A percentile compares a stretch with the other conserved stretches of the same genome.
These are phyloP conservation scores for Polysphondylium violaceum DNA, from an alignment of 78 protist species.

Conservation along the genomic window DNA sequence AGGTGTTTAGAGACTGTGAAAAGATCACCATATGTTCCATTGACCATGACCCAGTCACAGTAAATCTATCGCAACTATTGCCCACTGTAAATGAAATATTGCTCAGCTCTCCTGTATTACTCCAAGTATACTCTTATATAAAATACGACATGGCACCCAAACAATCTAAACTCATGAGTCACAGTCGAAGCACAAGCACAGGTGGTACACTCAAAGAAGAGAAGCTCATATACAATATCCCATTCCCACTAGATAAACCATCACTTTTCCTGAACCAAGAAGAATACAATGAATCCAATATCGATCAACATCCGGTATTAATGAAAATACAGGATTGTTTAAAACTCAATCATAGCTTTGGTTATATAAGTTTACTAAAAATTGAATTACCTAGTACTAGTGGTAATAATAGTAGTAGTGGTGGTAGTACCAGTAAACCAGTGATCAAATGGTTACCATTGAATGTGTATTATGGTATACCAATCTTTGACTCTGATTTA, in stretches of 20 bases:
- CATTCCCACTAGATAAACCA: constrained; percentile 60
- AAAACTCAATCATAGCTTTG: constrained; percentile 46
- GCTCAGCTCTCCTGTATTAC: constrained; percentile 59
- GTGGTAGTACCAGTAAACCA: background rate
- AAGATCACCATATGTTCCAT: constrained; percentile 27
- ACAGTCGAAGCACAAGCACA: background rate
- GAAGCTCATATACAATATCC: background rate
- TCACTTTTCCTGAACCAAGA: background rate
- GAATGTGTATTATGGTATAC: constrained; percentile 80
- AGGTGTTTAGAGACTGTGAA: constrained; percentile 50
- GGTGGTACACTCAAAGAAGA: background rate
- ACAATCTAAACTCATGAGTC: constrained; percentile 11
- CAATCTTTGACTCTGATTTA: constrained; percentile 63
- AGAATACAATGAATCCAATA: constrained; percentile 47
- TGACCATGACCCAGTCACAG: constrained; percentile 75
- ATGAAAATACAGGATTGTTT: constrained; percentile 11
- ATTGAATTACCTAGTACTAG: constrained; percentile 9
- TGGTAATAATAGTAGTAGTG: background rate
- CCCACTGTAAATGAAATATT: constrained; percentile 64
- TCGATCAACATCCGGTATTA: constrained; percentile 69
- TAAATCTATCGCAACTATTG: constrained; percentile 40
- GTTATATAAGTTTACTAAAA: constrained; percentile 53
- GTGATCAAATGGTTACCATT: constrained; percentile 37
- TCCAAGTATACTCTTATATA: constrained; percentile 61
- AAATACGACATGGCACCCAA: constrained; percentile 11